These are phyloP conservation scores for Pseudogymnoascus sp. DNA, from an alignment of 2,329 filamentous ascomycete genomes.

Conservation along the genomic window DNA sequence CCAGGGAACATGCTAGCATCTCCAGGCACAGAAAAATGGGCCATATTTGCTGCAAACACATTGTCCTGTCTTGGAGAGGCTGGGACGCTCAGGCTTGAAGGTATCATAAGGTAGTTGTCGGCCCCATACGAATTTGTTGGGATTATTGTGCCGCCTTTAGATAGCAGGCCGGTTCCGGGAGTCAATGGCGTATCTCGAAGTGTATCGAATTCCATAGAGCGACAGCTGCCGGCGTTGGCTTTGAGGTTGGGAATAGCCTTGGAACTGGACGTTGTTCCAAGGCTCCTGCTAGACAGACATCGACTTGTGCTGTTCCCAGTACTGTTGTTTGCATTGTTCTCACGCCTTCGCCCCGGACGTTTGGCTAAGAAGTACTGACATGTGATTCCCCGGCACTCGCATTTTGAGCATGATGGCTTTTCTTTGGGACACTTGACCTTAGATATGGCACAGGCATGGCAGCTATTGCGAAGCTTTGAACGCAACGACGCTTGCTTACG, in stretches of 20 bases:
- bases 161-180: neutral
- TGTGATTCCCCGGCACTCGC: constrained; percentile 22
- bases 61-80: neutral
- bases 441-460: constrained; percentile 29
- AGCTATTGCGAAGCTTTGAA: constrained; percentile 30
- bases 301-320: neutral
- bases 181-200: neutral
- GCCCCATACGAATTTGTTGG: neutral
- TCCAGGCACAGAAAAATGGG: neutral
- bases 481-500: neutral
- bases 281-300: neutral
- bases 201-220: neutral
- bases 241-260: neutral
- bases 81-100: neutral
- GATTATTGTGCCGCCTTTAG: neutral
- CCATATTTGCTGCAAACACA: neutral
- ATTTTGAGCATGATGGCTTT: constrained; percentile 29
- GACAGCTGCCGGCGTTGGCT: neutral
- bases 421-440: constrained; percentile 30
- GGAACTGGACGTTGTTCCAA: neutral
- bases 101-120: neutral
- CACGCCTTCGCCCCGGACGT: constrained; percentile 22
- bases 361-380: constrained; percentile 29
- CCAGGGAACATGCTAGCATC: neutral
- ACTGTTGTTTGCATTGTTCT: constrained; percentile 5